phyloP scores from a whole-genome alignment of 148 eudicot genomes.

The Heliamphora exappendiculata region DNA sequence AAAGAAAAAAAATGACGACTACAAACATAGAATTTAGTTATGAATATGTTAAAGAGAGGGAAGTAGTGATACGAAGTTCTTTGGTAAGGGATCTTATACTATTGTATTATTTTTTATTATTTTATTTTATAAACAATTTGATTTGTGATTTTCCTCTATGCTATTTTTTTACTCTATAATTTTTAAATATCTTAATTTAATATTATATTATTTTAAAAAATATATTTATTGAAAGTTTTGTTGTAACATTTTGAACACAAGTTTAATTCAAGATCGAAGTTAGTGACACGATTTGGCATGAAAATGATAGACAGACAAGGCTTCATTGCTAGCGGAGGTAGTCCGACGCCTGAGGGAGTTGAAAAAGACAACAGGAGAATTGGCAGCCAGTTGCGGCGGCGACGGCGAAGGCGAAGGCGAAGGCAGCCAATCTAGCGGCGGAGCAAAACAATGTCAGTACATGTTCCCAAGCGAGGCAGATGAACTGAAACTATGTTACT shows the following conservation, averaged over 20 bases:
- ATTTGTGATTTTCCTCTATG: too few relatives aligned
- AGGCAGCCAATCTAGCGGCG: neutral
- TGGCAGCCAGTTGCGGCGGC: constrained; percentile 5
- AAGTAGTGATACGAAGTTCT: too few relatives aligned
- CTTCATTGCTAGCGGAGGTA: constrained; percentile 74
- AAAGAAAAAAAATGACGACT: too few relatives aligned
- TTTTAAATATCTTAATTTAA: too few relatives aligned
- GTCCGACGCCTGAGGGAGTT: constrained; percentile 73
- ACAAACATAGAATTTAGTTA: too few relatives aligned
- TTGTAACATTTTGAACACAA: neutral
- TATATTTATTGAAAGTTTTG: too few relatives aligned
- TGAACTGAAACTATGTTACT: constrained; percentile 38
- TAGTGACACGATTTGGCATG: neutral
- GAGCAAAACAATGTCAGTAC: neutral
- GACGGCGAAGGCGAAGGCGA: constrained; percentile 11
- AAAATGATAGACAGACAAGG: constrained; percentile 72
- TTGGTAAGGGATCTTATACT: too few relatives aligned
- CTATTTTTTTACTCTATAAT: too few relatives aligned
- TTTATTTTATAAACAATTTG: too few relatives aligned
- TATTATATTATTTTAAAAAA: too few relatives aligned
- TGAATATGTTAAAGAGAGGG: too few relatives aligned
- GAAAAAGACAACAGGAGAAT: constrained; percentile 40
- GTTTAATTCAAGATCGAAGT: neutral
- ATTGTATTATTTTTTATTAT: too few relatives aligned
- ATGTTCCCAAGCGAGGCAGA: constrained; percentile 61